Conservation (phyloP, 1,284 basidiomycete genomes). For the Heterobasidion annosum region DNA sequence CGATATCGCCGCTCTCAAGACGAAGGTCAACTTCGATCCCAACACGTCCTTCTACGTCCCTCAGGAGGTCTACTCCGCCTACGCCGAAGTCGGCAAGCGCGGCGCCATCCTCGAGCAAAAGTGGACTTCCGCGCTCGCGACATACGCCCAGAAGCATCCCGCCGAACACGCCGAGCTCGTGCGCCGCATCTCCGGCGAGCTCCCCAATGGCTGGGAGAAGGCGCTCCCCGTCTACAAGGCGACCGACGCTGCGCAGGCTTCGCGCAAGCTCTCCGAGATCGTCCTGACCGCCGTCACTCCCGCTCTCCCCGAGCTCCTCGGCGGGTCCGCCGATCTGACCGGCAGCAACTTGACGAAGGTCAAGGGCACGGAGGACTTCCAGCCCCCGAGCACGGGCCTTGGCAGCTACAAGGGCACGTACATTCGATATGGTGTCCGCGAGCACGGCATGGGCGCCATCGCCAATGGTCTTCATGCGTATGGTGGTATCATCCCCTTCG, state of each 20-base stretch:
- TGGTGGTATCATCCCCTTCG: slow-evolving; percentile 79
- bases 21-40: slow-evolving; percentile 78
- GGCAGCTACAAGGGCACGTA: slow-evolving; percentile 86
- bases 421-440: slow-evolving; percentile 94
- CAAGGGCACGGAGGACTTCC: slow-evolving; percentile 84
- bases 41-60: slow-evolving; percentile 79
- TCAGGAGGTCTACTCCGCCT: slow-evolving; percentile 64
- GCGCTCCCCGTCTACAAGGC: slow-evolving; percentile 78
- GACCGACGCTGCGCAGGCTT: slow-evolving; percentile 78
- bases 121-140: slow-evolving; percentile 69
- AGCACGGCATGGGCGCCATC: slow-evolving; percentile 96
- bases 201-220: slow-evolving; percentile 86
- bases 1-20: slow-evolving; percentile 81
- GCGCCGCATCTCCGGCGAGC: slow-evolving; percentile 77
- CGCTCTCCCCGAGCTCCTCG: slow-evolving; percentile 75
- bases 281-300: slow-evolving; percentile 74
- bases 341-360: slow-evolving; percentile 88
- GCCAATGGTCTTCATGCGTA: slow-evolving; percentile 87
- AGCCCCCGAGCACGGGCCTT: slow-evolving; percentile 78
- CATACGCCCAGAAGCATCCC: slow-evolving; percentile 76
- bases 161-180: slow-evolving; percentile 80
- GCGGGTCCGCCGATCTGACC: slow-evolving; percentile 91
- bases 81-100: slow-evolving; percentile 56
- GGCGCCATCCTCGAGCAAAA: slow-evolving; percentile 70
- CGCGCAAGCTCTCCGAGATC: slow-evolving; percentile 90